Evolutionary conservation across 106 monocot genomes (phyloP).

Genomic region (Vanilla planifolia): DNA sequence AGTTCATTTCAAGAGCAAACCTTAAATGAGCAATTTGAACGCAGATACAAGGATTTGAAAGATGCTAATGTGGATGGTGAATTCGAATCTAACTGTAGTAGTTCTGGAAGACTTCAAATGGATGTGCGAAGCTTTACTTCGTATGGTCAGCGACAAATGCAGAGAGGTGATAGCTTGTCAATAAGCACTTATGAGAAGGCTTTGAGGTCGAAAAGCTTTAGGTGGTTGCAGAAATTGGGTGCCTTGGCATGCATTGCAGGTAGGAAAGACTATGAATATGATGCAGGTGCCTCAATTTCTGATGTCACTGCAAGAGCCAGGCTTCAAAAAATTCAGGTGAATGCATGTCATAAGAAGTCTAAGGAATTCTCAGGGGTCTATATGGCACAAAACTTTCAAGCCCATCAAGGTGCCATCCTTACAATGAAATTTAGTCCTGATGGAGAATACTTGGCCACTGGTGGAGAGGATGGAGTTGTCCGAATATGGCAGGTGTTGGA

Average conservation of each 20-base stretch:
- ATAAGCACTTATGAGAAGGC: constrained; percentile 21
- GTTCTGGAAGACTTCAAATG: constrained; percentile 14
- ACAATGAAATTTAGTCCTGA: constrained; percentile 73
- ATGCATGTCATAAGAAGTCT: constrained; percentile 21
- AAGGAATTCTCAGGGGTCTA: constrained; percentile 73
- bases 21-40: constrained; percentile 10
- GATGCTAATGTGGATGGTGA: neutral
- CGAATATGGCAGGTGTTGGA: constrained; percentile 55
- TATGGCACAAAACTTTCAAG: constrained; percentile 52
- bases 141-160: constrained; percentile 34
- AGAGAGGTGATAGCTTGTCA: constrained; percentile 23
- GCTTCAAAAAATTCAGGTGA: constrained; percentile 42
- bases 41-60: constrained; percentile 29
- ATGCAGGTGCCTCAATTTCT: neutral
- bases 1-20: constrained; percentile 7
- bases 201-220: constrained; percentile 1
- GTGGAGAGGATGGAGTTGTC: constrained; percentile 75
- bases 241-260: constrained; percentile 29
- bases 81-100: constrained; percentile 2
- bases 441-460: constrained; percentile 62
- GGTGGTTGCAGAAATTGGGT: constrained; percentile 62
- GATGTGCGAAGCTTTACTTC: no score
- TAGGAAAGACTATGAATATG: constrained; percentile 13
- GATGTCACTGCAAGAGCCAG: neutral
- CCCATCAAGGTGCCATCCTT: constrained; percentile 60